Evolutionary conservation across 345 rosid species (phyloP), one percentile per base, ranked within the genome.

Genomic region (Ceriops decandra): DNA sequence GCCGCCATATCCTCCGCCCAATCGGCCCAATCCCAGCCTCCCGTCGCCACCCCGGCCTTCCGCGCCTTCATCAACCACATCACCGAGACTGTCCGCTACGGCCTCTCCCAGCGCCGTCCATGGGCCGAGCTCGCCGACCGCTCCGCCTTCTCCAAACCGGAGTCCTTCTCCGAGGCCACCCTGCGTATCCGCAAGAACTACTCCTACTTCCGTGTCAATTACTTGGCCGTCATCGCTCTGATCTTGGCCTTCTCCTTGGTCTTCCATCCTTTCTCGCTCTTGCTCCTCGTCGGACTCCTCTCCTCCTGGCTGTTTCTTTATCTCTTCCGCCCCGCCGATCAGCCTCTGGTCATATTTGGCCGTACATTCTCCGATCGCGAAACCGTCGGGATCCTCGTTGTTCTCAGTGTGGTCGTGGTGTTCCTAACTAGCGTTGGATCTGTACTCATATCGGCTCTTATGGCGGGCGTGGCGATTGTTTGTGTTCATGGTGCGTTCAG

Each of bases 401-500:
- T 86, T n/a, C 66, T 82, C 17, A 90, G 90, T 63, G 68, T 88
- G 52, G 80, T 88, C 59, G 91, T 90, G 6, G 54, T 90, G 7
- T 90, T 90, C 69, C 82, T 90, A 24, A 88, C 96, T 1, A 82
- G 80, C 38, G 96, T 90, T 22, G 93, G 96, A 74, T 88, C 93
- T 49, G 73, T 90, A 20, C 76, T 86, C 28, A 88, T 90, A 33
- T 86, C 93, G 11, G 96, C 91, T 69, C 70, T 90, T 15, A 63
- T 88, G 83, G 74, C 84, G 20, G 93, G 96, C 9, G 49, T 80
- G 17, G 93, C 82, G 1, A 66, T 90, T 60, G 79, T 90, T 51
- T 86, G 88, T 69, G 93, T 87, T 3, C 96, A 90, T n/a, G 91
- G 90, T 24, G 84, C 90, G 0, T 90, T 90, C 31, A 81, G 86